Evolutionary conservation across 768 basidiomycete species (phyloP), one percentile per base, ranked within the genome.

Genomic region (Cyathus striatus): DNA sequence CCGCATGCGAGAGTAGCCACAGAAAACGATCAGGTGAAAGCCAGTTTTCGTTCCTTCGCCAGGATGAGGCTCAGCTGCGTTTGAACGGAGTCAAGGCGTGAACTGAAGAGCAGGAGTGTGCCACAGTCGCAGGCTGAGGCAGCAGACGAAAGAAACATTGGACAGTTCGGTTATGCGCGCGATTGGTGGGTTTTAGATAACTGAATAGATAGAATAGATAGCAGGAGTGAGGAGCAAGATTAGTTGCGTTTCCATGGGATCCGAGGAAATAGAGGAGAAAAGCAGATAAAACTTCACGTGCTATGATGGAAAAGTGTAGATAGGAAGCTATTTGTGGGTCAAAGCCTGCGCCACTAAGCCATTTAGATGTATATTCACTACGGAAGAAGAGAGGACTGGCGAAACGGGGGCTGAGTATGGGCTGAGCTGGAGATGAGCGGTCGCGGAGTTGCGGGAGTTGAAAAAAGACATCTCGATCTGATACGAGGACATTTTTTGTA

Each of bases 261-360:
- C 49, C 49, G 48, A 49, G 51, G 49, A 34, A 37, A 39, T 46
- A 48, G 49, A 49, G 42, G 51, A 44, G 41, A 42, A 41, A 44
- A 42, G 43, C 44, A 47, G 14, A 34, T 50, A 52, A 42, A 40
- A 48, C 27, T 50, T 52, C 47, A 45, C 38, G 44, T 38, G 30
- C 12, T 44, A 40, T 37, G 21, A 30, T 38, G 25, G 25, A 43
- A 43, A 42, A 24, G 49, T 46, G 47, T 43, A 42, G 43, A 41
- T 26, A 46, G 39, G 44, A 39, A 51, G 54, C 49, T 57, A 57
- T 55, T 53, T 60, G 49, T 36, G 48, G 51, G 53, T 41, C 44
- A 47, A 46, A 37, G 49, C 41, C 27, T n/a, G 21, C 59, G 64
- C 65, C 68, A 66, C 64, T 59, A 64, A 57, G 49, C 62, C 65